Conservation (phyloP, 192 early-diverging fungal genomes). For the Coemansia sp. region DNA sequence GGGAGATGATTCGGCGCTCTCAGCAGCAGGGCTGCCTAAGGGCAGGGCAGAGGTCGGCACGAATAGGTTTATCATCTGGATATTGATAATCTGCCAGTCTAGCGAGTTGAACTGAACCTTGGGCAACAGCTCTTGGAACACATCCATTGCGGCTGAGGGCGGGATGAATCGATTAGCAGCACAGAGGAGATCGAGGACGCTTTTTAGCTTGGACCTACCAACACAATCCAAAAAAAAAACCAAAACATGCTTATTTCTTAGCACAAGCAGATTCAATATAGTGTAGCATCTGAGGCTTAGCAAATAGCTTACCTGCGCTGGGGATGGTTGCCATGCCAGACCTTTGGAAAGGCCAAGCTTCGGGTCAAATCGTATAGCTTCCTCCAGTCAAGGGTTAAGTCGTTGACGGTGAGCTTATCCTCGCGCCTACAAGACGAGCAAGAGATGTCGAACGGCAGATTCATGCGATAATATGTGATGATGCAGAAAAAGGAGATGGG, state of each 20-base stretch:
- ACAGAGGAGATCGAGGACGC: conserved; percentile 25
- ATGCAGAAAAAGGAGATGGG: conserved; percentile 1
- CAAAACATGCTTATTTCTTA: neutral
- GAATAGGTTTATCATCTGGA: conserved; percentile 66
- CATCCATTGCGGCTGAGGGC: conserved; percentile 61
- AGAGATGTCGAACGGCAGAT: neutral
- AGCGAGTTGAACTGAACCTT: conserved; percentile 68
- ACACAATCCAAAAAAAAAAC: neutral
- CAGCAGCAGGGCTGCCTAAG: neutral
- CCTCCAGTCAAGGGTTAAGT: conserved; percentile 72
- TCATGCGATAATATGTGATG: neutral
- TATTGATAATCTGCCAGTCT: conserved; percentile 58
- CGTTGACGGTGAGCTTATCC: conserved; percentile 56
- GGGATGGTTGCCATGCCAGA: conserved; percentile 62
- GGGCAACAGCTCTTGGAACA: conserved; percentile 79
- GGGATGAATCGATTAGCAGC: conserved; percentile 64
- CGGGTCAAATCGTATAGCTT: conserved; percentile 67
- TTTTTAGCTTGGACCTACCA: conserved; percentile 43
- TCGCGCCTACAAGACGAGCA: conserved; percentile 41
- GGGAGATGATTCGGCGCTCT: conserved; percentile 33
- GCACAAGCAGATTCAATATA: neutral
- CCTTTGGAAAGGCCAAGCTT: conserved; percentile 61
- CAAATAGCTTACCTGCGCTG: conserved; percentile 35
- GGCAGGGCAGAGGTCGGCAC: conserved; percentile 57
- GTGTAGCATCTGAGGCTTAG: neutral